Percentiles rank a stretch among this genome's conserved stretches.
These are phyloP conservation scores for Trypanosoma vivax DNA, from an alignment of 208 protist genomes.

Conservation along the genomic window DNA sequence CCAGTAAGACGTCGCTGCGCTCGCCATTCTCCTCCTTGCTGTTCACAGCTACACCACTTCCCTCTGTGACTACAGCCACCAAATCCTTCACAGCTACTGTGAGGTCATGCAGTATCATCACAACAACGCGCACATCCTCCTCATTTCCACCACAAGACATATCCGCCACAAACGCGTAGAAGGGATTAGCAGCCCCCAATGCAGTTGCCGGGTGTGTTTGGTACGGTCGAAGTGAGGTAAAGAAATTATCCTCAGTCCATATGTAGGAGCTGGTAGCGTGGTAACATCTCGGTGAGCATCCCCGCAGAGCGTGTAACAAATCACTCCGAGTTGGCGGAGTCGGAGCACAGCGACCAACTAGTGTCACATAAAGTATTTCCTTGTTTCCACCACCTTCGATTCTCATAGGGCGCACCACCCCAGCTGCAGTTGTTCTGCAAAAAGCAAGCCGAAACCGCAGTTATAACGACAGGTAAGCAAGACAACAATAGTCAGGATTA, in stretches of 20 bases:
- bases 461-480: not conserved
- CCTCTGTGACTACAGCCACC: conserved; percentile 5
- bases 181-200: not conserved
- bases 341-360: conserved; percentile 13
- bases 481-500: not conserved
- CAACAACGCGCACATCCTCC: conserved; percentile 19
- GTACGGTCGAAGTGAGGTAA: conserved; percentile 6
- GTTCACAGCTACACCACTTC: not conserved
- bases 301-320: conserved; percentile 13
- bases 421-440: too few relatives aligned
- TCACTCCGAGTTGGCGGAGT: conserved; percentile 8
- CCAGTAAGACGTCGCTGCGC: conserved; percentile 15
- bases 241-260: conserved; percentile 25
- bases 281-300: conserved; percentile 11
- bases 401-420: not conserved
- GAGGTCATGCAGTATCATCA: conserved; percentile 21
- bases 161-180: conserved; percentile 19
- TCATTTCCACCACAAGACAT: conserved; percentile 17
- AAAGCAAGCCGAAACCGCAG: not conserved
- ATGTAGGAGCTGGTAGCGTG: conserved; percentile 21
- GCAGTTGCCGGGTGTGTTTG: not conserved
- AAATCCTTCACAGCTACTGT: conserved; percentile 12
- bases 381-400: not conserved
- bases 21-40: conserved; percentile 4
- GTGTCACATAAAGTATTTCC: conserved; percentile 12